Base-by-base conservation (phyloP, 1,284 basidiomycete species). In the Trichosporon sp. region DNA sequence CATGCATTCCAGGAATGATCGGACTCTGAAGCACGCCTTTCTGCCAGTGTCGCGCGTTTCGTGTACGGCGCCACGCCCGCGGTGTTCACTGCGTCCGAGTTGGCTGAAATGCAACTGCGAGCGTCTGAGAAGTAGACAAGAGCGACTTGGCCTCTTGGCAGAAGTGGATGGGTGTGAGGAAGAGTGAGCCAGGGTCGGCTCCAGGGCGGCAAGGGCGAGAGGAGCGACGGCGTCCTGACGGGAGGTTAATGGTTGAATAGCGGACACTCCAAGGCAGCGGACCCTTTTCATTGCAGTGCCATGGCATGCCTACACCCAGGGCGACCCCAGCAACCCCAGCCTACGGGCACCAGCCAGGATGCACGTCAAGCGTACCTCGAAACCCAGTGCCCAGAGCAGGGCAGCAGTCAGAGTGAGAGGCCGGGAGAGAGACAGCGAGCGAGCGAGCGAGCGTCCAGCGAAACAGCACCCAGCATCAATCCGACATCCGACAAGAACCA, bases 251-350 rank as follows among this genome's bases (percentile, higher is more conserved):
- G 21, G 51, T 21, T 54, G 51, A 54, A 54, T 54, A 21, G 51
- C 10, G 51, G 51, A 19, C 51, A 54, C 51, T 54, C 51, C 19
- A 54, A 21, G 51, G 51, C 51, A 54, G 51, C 51, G 51, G 51
- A 54, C 51, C 51, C 51, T 54, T 54, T 54, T 19, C 51, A 54
- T 54, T 54, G 51, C 51, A 19, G 51, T 54, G 51, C 43, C 43
- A 46, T 2, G 14, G 43, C 21, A 16, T 19, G 51, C 51, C 51
- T 21, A 10, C 19, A 54, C 19, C 19, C 51, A 7, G 14, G 43
- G 4, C 4, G 51, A 54, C 51, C 51, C 51, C 51, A 54, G 51
- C 48, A 16, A 19, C 35, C 35, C 35, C 6, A 7, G 8, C 19
- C 46, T n/a, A 46, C 43, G 11, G 43, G 16, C 16, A 14, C 12